phyloP scores from a whole-genome alignment of 192 early-diverging fungal genomes.

The Backusella luteola region DNA sequence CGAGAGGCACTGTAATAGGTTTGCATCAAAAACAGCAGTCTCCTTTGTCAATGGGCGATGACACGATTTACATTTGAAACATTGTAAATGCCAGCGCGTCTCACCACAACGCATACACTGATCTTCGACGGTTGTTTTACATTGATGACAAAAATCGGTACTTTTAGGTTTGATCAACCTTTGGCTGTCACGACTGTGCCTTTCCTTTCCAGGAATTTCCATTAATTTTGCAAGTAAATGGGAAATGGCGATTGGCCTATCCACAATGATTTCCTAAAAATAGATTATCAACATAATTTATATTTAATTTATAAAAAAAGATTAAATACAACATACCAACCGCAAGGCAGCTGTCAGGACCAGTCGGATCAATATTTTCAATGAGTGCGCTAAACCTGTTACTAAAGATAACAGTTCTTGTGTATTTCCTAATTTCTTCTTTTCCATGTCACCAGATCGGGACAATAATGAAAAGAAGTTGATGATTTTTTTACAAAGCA shows the following conservation, averaged over 20 bases:
- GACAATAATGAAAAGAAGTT: constrained; percentile 92
- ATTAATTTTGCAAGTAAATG: constrained; percentile 78
- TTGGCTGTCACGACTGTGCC: constrained; percentile 27
- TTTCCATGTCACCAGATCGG: constrained; percentile 62
- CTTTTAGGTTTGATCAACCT: constrained; percentile 29
- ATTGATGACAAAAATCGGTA: constrained; percentile 79
- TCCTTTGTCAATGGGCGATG: constrained; percentile 31
- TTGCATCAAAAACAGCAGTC: constrained; percentile 17
- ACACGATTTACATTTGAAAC: constrained; percentile 81
- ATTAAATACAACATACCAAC: constrained; percentile 50
- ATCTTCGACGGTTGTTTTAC: constrained; percentile 81
- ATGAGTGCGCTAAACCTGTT: constrained; percentile 86
- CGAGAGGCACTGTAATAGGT: constrained; percentile 11
- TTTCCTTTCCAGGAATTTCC: constrained; percentile 55
- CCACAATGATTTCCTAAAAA: constrained; percentile 52
- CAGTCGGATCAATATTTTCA: constrained; percentile 89
- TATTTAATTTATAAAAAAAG: neutral
- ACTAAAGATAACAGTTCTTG: constrained; percentile 88
- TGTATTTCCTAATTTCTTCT: constrained; percentile 61
- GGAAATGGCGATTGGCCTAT: constrained; percentile 49
- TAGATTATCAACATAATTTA: neutral
- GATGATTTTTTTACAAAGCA: constrained; percentile 93
- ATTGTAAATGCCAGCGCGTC: constrained; percentile 82
- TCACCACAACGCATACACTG: constrained; percentile 73
- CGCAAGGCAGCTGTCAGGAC: constrained; percentile 86